Base-by-base conservation (phyloP, 2,329 filamentous ascomycete species). In the Cadophora sp. region DNA sequence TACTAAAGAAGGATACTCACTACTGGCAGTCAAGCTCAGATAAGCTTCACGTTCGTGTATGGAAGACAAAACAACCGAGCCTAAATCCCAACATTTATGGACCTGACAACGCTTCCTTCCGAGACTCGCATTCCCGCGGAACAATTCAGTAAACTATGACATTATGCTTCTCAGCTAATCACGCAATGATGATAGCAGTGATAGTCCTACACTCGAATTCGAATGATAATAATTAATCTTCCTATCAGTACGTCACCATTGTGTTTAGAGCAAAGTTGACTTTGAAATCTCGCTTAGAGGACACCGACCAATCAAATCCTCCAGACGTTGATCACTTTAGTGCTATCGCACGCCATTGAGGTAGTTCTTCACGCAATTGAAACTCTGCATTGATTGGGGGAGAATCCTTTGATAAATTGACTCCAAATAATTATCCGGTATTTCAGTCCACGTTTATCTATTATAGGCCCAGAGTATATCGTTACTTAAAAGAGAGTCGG, bases 331-430 rank as follows among this genome's bases (percentile, higher is more conserved):
- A 31, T 55, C 51, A 55, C 16, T 8, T n/a, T 55, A 55, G 24
- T 7, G 26, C 16, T 27, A n/a, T 65, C 53, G 63, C 63, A 65
- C 63, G 63, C 53, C 53, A 65, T 65, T 27, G 19, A 65, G 24
- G 26, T 40, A 27, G 37, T 31, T 43, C 37, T 58, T 59, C 51
- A 55, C 63, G 63, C 46, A 48, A 58, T 64, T 26, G n/a, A 19
- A 50, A n/a, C 61, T 27, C 16, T 19, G 51, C 27, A 55, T 9
- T 31, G 51, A 31, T n/a, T 19, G 19, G 26, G 4, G 27, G n/a
- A n/a, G n/a, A n/a, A n/a, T n/a, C 24, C 26, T 6, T 22, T 1
- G 5, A 48, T 14, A 43, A 43, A 19, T 11, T 3, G 11, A 14
- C 40, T 19, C 12, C 2, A 19, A 19, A 43, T 43, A 43, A 16